These are phyloP conservation scores for Huntiella savannae DNA, from an alignment of 2,329 filamentous ascomycete genomes.

Conservation along the genomic window DNA sequence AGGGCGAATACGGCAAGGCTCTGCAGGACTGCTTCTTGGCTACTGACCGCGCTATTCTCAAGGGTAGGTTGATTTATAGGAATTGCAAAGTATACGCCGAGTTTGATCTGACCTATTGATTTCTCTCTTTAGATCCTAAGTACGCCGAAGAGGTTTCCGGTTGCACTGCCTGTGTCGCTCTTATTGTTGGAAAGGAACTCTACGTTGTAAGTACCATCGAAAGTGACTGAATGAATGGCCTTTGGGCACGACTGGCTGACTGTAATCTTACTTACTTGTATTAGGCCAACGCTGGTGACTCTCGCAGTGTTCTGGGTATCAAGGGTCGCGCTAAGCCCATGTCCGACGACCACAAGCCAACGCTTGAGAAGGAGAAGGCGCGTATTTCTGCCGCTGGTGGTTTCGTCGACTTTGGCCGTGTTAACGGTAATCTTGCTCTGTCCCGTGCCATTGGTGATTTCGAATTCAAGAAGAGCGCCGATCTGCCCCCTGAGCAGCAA, in stretches of 20 bases:
- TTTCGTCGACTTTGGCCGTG: conserved; percentile 94
- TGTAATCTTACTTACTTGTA: neutral
- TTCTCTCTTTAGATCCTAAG: conserved; percentile 51
- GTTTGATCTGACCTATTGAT: neutral
- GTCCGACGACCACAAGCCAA: conserved; percentile 98
- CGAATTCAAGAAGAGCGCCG: conserved; percentile 98
- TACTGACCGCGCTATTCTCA: conserved; percentile 86
- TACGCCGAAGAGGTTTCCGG: conserved; percentile 97
- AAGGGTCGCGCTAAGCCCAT: conserved; percentile 94
- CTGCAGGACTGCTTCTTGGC: conserved; percentile 95
- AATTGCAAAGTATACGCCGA: neutral
- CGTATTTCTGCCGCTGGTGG: conserved; percentile 89
- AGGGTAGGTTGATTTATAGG: conserved; percentile 39
- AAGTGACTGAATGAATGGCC: neutral
- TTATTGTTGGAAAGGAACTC: conserved; percentile 82
- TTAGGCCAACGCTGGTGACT: conserved; percentile 93
- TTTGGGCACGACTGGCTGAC: neutral
- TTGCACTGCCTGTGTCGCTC: conserved; percentile 81
- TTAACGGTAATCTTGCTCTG: conserved; percentile 92
- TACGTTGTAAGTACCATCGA: conserved; percentile 60
- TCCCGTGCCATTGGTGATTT: conserved; percentile 97
- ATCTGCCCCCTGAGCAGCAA: conserved; percentile 92
- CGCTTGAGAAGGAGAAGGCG: conserved; percentile 95
- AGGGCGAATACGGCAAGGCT: conserved; percentile 82
- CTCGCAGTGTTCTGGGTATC: conserved; percentile 81